Conservation (phyloP, 2,329 filamentous ascomycete genomes). For the Penicillium nordicum region DNA sequence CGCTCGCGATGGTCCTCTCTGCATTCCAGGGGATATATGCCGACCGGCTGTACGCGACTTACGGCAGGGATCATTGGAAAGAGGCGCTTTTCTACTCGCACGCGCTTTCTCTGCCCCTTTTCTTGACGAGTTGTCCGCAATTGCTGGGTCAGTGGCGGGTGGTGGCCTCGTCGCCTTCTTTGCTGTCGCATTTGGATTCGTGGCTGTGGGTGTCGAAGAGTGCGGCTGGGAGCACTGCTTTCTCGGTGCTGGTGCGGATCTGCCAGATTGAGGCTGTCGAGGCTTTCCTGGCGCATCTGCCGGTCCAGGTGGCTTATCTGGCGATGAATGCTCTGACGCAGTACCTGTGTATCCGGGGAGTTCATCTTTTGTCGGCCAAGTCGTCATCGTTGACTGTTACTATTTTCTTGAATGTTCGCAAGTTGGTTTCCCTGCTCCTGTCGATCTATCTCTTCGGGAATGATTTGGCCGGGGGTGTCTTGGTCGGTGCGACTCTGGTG, state of each 20-base stretch:
- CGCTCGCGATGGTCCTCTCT: constrained; percentile 82
- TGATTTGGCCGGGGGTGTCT: constrained; percentile 67
- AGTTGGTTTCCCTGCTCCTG: constrained; percentile 82
- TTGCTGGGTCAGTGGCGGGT: constrained; percentile 37
- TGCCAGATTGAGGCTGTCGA: constrained; percentile 22
- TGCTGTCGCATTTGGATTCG: constrained; percentile 21
- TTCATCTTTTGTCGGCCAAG: constrained; percentile 86
- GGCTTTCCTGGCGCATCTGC: constrained; percentile 27
- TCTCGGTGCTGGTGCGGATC: constrained; percentile 10
- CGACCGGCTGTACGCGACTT: constrained; percentile 79
- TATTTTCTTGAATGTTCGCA: constrained; percentile 92
- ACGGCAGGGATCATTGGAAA: constrained; percentile 80
- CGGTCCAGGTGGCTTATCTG: constrained; percentile 40
- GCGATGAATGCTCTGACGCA: constrained; percentile 70
- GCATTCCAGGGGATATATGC: constrained; percentile 95
- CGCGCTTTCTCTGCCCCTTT: constrained; percentile 46
- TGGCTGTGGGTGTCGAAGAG: background rate
- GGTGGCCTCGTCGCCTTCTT: constrained; percentile 34
- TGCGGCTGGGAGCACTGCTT: constrained; percentile 4
- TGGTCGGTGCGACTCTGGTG: constrained; percentile 77
- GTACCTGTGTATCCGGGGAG: constrained; percentile 90
- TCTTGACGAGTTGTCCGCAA: constrained; percentile 38
- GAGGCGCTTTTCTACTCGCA: constrained; percentile 95
- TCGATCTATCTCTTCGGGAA: constrained; percentile 97
- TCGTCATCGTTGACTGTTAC: constrained; percentile 92